Evolutionary conservation across 2,329 filamentous ascomycete species (phyloP), one percentile per base, ranked within the genome.

Genomic region (Talaromyces islandicus): DNA sequence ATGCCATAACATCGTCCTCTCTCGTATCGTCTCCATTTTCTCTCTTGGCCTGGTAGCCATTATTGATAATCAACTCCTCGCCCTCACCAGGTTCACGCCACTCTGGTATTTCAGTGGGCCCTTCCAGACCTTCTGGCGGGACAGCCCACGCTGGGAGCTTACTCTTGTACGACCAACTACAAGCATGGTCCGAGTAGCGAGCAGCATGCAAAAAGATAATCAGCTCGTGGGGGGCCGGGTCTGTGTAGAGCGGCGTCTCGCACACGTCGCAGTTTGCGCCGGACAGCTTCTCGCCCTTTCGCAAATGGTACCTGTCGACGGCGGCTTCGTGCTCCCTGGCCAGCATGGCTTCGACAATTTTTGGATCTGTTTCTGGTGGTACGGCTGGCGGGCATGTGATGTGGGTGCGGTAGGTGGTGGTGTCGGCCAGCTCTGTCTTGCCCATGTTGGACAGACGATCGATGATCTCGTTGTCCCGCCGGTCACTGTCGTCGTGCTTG

Each of bases 151-250:
- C 79, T 1, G 94, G 94, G 71, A 97, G 80, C 25, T 86, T 84
- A 65, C 92, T 97, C 69, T 88, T 85, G 73, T 97, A 97, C 57
- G 86, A 86, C 94, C 94, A 99, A 57, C 81, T 81, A 4, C 92
- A 93, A 27, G 87, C 86, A 27, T 87, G 84, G 72, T 93, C 92
- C 66, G 93, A 88, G 73, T 99, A 99, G 52, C 90, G 86, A 62
- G 92, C 85, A 60, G 93, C 95, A 78, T 99, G 94, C 63, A 99
- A 81, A 83, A 93, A 99, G 46, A 99, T 88, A 0, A 90, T 91
- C 53, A 99, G 81, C 78, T 99, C 94, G 69, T 97, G 92, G 48
- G 82, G 77, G 0, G 92, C 92, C 0, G 94, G 94, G 70, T 99
- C 94, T 17, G 90, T 95, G 75, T 97, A 99, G 50, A 99, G 80